Conservation (phyloP, 108 stramenopile species). For the Skeletonema grethae region DNA sequence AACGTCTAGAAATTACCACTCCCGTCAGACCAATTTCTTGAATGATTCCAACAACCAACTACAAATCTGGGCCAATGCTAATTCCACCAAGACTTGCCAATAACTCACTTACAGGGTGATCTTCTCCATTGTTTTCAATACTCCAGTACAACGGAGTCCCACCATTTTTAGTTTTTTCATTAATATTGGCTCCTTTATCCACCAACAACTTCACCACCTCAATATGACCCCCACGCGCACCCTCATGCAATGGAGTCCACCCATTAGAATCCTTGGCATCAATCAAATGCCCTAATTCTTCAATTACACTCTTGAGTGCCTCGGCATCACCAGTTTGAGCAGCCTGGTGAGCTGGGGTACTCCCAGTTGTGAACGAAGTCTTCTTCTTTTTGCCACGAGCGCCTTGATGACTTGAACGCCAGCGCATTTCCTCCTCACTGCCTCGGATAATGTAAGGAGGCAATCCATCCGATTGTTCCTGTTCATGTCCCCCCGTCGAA, state of each 20-base stretch:
- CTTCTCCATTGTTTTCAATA: conserved; percentile 63
- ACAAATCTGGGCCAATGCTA: conserved; percentile 81
- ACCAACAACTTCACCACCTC: conserved; percentile 75
- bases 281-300: conserved; percentile 57
- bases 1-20: background rate
- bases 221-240: conserved; percentile 70
- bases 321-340: conserved; percentile 74
- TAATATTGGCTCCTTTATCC: conserved; percentile 74
- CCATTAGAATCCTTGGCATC: conserved; percentile 82
- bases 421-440: conserved; percentile 66
- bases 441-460: conserved; percentile 73
- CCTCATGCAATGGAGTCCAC: conserved; percentile 88
- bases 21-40: too few species aligned
- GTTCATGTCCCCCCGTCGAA: conserved; percentile 69
- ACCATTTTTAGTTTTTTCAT: conserved; percentile 58
- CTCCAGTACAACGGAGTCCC: conserved; percentile 71
- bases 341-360: conserved; percentile 64
- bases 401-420: conserved; percentile 58
- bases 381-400: conserved; percentile 24
- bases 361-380: conserved; percentile 59
- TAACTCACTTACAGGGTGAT: conserved; percentile 68
- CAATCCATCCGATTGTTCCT: conserved; percentile 51
- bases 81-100: conserved; percentile 74
- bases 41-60: background rate
- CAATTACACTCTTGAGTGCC: conserved; percentile 43